Base-by-base conservation (phyloP, 495 filamentous ascomycete genomes). In the Penicillium chermesinum region DNA sequence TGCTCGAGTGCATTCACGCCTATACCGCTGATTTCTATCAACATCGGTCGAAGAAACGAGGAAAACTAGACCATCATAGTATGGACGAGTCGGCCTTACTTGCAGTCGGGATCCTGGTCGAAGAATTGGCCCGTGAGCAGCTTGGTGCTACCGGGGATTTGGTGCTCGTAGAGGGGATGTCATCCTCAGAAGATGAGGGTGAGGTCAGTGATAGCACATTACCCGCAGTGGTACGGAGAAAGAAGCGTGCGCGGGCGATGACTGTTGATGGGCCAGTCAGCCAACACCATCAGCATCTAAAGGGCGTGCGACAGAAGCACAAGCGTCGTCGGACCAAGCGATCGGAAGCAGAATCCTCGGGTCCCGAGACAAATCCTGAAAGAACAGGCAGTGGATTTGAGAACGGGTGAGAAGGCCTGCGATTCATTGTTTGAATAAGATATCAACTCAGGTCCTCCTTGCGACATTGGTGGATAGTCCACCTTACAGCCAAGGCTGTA, bases 1-100 rank as follows among this genome's bases (percentile, higher is more conserved):
- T 95, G 41, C 69, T 94, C n/a, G 86, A 85, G 56, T 75, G 82
- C 0, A 66, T 93, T 7, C 90, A 95, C 63, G 65, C 71, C 16
- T 95, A 94, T 61, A 67, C 81, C 0, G 78, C 85, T 20, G 80
- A 85, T 53, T 90, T 82, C 62, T 95, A 91, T 69, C 72, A 62
- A 49, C 67, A 53, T 48, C 63, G 54, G 30, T 63, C 55, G 3
- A 46, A 48, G 6, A 62, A 71, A 27, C 55, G 55, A 7, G 70
- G 64, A 4, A 50, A 58, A 16, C 54, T 75, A 35, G 76, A 83
- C 44, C 80, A 82, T 61, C 68, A 75, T 20, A 88, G 80, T 51
- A 78, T 96, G 80, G 87, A 95, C 58, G 90, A 89, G 66, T 91
- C 87, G 7, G 88, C 89, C 1, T 62, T 96, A 43, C 69, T 95